A percentile compares a stretch with the other conserved stretches of the same genome.
phyloP scores from a whole-genome alignment of 2,329 filamentous ascomycete species.

The Aspergillus japonicus region DNA sequence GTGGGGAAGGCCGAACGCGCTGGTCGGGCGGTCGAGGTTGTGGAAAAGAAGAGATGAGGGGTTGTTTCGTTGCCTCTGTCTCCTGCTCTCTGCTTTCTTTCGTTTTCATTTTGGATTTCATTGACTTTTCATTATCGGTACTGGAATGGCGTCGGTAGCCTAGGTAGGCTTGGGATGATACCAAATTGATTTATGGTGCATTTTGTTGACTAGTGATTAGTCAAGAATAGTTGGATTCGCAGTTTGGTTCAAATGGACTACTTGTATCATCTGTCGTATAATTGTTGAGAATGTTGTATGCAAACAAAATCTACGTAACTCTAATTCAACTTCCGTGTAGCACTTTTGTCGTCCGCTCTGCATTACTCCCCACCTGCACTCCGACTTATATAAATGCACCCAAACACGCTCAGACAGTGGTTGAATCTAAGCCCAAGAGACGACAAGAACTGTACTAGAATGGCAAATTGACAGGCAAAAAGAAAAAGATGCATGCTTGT shows the following conservation, averaged over 20 bases:
- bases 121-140: not conserved
- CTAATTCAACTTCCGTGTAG: conserved; percentile 3
- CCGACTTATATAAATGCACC: conserved; percentile 19
- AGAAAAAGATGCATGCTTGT: not conserved
- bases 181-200: conserved; percentile 1
- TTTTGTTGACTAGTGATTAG: not conserved
- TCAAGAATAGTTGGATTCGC: not conserved
- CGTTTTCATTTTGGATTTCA: conserved; percentile 10
- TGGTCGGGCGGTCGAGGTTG: conserved; percentile 45
- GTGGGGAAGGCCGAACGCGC: conserved; percentile 49
- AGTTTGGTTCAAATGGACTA: not conserved
- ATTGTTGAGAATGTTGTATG: not conserved
- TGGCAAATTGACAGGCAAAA: not conserved
- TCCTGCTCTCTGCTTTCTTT: not conserved
- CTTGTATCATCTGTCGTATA: not conserved
- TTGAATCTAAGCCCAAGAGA: conserved; percentile 17
- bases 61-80: not conserved
- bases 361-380: conserved; percentile 9
- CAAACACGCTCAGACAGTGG: conserved; percentile 17
- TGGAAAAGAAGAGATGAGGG: conserved; percentile 42
- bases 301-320: not conserved
- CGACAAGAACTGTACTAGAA: conserved; percentile 3
- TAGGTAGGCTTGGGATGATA: conserved; percentile 4
- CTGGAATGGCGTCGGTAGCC: conserved; percentile 10
- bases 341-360: conserved; percentile 9